Conservation (phyloP, 108 stramenopile species). For the Pseudonitzschia multiseries region DNA sequence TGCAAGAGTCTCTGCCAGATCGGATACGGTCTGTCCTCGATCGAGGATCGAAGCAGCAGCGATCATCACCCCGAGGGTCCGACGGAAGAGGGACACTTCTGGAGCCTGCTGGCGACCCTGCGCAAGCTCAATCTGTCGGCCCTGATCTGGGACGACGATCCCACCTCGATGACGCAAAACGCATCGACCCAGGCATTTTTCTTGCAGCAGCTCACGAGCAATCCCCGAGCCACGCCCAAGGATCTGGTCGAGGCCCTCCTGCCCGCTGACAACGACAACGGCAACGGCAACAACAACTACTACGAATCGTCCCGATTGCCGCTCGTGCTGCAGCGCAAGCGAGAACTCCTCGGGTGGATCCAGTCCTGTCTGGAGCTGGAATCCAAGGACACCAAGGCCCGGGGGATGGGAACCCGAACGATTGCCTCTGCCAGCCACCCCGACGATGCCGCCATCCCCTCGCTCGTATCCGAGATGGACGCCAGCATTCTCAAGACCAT, state of each 20-base stretch:
- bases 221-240: conserved; percentile 36
- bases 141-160: conserved; percentile 55
- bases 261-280: background rate
- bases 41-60: background rate
- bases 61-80: background rate
- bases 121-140: conserved; percentile 49
- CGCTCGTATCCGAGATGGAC: conserved; percentile 19
- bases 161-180: conserved; percentile 27
- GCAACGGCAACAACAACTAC: too few species aligned
- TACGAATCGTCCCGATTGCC: conserved; percentile 22
- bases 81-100: conserved; percentile 59
- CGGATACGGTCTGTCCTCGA: background rate
- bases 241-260: conserved; percentile 42
- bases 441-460: conserved; percentile 14
- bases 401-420: background rate
- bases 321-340: conserved; percentile 40
- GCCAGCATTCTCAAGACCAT: conserved; percentile 42
- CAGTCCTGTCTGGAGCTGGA: conserved; percentile 47
- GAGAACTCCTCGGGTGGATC: conserved; percentile 57
- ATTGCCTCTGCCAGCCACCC: background rate
- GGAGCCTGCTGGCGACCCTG: conserved; percentile 53
- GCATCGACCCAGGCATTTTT: background rate
- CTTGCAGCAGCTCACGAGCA: conserved; percentile 24
- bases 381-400: conserved; percentile 12
- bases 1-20: conserved; percentile 21